Percentiles rank a stretch among this genome's conserved stretches.
phyloP scores from a whole-genome alignment of 305 asterid genomes.

The Fraxinus velutina region DNA sequence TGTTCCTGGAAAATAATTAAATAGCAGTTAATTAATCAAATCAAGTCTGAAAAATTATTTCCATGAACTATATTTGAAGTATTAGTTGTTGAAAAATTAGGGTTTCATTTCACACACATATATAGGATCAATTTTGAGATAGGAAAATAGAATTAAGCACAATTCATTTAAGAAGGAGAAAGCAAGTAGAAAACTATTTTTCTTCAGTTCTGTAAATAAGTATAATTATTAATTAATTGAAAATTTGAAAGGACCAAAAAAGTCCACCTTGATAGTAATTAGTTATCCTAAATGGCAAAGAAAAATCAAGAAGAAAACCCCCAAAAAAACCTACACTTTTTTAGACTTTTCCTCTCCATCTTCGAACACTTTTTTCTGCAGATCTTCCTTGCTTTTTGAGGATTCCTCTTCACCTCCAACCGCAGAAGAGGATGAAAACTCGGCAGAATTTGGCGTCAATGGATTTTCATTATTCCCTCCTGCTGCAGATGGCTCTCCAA shows the following conservation, averaged over 20 bases:
- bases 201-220: neutral
- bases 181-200: neutral
- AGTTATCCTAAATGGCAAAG: constrained; percentile 3
- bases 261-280: constrained; percentile 25
- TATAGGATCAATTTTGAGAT: neutral
- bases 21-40: neutral
- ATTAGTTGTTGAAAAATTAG: constrained; percentile 9
- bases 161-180: neutral
- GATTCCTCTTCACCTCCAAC: constrained; percentile 60
- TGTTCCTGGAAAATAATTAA: constrained; percentile 31
- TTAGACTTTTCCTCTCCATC: constrained; percentile 52
- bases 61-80: neutral
- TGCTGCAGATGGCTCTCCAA: neutral
- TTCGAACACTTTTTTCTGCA: constrained; percentile 34
- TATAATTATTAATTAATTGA: constrained; percentile 10
- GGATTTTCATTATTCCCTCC: constrained; percentile 28
- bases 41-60: neutral
- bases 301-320: neutral
- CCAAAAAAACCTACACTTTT: constrained; percentile 48
- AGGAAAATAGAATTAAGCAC: neutral
- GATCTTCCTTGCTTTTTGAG: constrained; percentile 45
- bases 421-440: constrained; percentile 56
- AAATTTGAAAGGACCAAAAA: constrained; percentile 24
- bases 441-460: constrained; percentile 40
- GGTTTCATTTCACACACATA: constrained; percentile 20